Conservation (phyloP, 2,329 filamentous ascomycete species). For the Phaeosphaeria sp. region DNA sequence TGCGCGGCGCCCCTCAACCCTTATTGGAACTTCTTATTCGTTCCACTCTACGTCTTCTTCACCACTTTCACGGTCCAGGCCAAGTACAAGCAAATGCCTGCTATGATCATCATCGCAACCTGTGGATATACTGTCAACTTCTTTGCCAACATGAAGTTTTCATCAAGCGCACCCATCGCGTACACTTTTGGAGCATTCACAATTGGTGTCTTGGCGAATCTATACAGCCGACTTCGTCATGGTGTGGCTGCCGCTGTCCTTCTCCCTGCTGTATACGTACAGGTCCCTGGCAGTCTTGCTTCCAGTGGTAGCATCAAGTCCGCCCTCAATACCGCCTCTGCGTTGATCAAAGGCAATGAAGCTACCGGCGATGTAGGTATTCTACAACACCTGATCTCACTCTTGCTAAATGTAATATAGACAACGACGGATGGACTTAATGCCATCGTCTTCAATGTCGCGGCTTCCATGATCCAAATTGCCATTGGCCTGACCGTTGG, state of each 20-base stretch:
- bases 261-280: conserved; percentile 40
- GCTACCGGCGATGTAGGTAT: conserved; percentile 24
- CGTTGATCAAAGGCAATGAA: conserved; percentile 30
- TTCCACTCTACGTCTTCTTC: conserved; percentile 75
- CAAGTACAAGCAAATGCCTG: conserved; percentile 76
- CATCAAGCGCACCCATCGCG: conserved; percentile 73
- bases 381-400: background rate
- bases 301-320: conserved; percentile 39
- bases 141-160: conserved; percentile 71
- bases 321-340: conserved; percentile 34
- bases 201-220: conserved; percentile 77
- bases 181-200: conserved; percentile 78
- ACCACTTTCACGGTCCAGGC: conserved; percentile 77
- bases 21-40: conserved; percentile 71
- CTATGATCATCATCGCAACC: conserved; percentile 76
- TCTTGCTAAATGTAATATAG: conserved; percentile 11
- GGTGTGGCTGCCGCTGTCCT: conserved; percentile 52
- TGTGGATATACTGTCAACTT: conserved; percentile 77
- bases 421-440: conserved; percentile 29
- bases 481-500: conserved; percentile 60
- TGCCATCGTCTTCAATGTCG: conserved; percentile 50
- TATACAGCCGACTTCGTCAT: conserved; percentile 72
- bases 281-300: conserved; percentile 41
- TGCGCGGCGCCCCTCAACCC: conserved; percentile 56
- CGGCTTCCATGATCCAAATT: conserved; percentile 57